Conservation (phyloP, 306 rosid species). For the Cucumis melo region DNA sequence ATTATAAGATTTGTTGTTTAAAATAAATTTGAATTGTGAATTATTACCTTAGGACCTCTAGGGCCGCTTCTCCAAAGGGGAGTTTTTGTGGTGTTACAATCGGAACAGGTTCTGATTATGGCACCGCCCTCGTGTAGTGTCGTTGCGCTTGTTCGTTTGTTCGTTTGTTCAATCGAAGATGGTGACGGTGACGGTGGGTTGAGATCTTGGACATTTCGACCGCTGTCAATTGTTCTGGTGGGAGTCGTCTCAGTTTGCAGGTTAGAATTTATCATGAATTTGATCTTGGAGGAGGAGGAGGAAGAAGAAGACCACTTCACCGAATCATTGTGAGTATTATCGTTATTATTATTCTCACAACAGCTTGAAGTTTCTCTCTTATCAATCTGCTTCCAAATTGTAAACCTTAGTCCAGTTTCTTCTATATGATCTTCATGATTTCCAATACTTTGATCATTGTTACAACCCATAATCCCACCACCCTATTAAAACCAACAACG, state of each 20-base stretch:
- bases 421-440: background rate
- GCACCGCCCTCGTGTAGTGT: background rate
- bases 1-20: background rate
- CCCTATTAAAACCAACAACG: constrained; percentile 6
- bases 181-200: constrained; percentile 3
- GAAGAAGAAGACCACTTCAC: constrained; percentile 36
- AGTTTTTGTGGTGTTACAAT: constrained; percentile 87
- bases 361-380: constrained; percentile 8
- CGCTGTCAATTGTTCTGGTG: background rate
- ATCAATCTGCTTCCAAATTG: constrained; percentile 29
- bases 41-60: constrained; percentile 83
- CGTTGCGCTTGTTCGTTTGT: background rate
- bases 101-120: constrained; percentile 72
- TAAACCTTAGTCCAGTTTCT: constrained; percentile 18
- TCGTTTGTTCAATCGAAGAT: background rate
- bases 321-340: background rate
- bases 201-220: constrained; percentile 22
- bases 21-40: background rate
- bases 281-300: constrained; percentile 59
- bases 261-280: constrained; percentile 41
- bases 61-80: constrained; percentile 99
- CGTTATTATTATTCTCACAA: background rate
- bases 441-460: constrained; percentile 7
- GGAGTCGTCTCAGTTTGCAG: background rate
- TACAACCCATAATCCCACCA: constrained; percentile 15